These are phyloP conservation scores for Aspergillus pseudonomiae DNA, from an alignment of 2,329 filamentous ascomycete genomes.

Conservation along the genomic window DNA sequence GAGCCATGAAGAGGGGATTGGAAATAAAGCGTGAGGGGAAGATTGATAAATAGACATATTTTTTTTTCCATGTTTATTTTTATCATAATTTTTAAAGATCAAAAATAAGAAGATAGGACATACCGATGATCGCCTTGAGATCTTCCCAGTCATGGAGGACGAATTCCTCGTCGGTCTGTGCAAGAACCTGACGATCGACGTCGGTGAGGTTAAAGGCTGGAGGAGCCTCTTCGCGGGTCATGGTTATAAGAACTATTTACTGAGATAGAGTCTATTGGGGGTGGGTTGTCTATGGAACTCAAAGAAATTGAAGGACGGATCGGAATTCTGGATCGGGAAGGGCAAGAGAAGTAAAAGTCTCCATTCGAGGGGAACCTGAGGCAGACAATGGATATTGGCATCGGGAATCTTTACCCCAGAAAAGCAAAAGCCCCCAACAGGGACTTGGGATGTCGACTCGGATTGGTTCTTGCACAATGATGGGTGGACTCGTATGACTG, in stretches of 20 bases:
- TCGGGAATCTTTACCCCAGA: conserved; percentile 20
- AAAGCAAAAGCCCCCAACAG: conserved; percentile 12
- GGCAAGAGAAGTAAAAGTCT: not conserved
- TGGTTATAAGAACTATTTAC: not conserved
- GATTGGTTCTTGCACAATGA: not conserved
- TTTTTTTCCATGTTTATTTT: not conserved
- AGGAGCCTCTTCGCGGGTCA: conserved; percentile 17
- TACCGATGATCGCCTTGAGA: conserved; percentile 56
- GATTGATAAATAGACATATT: not conserved
- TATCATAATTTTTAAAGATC: not conserved
- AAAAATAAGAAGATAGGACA: conserved; percentile 15
- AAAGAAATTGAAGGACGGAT: not conserved
- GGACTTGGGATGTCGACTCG: not conserved
- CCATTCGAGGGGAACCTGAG: conserved; percentile 8
- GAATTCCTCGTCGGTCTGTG: conserved; percentile 57
- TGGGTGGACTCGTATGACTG: not conserved
- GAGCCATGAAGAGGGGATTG: conserved; percentile 8
- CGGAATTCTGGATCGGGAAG: conserved; percentile 22
- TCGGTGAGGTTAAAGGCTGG: conserved; percentile 54
- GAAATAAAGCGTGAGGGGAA: conserved; percentile 5
- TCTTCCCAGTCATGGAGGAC: conserved; percentile 56
- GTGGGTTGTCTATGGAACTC: not conserved
- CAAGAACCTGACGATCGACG: conserved; percentile 52
- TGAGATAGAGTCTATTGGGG: not conserved
- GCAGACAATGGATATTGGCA: not conserved